Evolutionary conservation across 192 early-diverging fungal species (phyloP).

Genomic region (Coemansia sp.): DNA sequence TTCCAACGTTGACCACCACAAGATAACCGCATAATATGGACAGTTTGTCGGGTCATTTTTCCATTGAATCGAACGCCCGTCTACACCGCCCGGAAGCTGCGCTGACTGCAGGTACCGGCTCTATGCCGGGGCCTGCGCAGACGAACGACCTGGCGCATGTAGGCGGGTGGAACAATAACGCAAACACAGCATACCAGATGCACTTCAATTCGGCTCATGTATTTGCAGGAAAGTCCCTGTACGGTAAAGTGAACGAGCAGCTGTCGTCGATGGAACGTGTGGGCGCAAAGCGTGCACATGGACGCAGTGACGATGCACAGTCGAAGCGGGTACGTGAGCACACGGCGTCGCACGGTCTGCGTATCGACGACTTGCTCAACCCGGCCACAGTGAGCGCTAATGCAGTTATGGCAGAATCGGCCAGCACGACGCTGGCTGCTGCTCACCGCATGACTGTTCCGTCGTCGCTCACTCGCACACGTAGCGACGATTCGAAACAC

Average conservation of each 20-base stretch:
- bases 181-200: constrained; percentile 9
- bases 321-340: constrained; percentile 17
- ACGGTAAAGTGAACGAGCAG: constrained; percentile 13
- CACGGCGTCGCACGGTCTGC: constrained; percentile 5
- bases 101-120: constrained; percentile 1
- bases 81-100: constrained; percentile 51
- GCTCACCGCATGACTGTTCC: constrained; percentile 47
- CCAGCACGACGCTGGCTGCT: constrained; percentile 19
- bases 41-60: constrained; percentile 19
- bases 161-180: constrained; percentile 48
- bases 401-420: constrained; percentile 7
- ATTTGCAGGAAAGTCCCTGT: constrained; percentile 7
- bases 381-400: constrained; percentile 18
- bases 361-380: constrained; percentile 54
- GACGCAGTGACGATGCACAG: neutral
- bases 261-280: neutral
- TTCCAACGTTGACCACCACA: constrained; percentile 2
- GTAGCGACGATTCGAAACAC: constrained; percentile 46
- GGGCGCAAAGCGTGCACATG: constrained; percentile 15
- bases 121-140: constrained; percentile 5
- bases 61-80: constrained; percentile 55
- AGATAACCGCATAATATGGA: constrained; percentile 39
- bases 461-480: constrained; percentile 32
- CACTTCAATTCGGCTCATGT: constrained; percentile 11
- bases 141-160: constrained; percentile 52